Percentiles rank a stretch among this genome's conserved stretches.
phyloP scores from a whole-genome alignment of 805 yeast genomes.

The Wickerhamiella allomyrinae region DNA sequence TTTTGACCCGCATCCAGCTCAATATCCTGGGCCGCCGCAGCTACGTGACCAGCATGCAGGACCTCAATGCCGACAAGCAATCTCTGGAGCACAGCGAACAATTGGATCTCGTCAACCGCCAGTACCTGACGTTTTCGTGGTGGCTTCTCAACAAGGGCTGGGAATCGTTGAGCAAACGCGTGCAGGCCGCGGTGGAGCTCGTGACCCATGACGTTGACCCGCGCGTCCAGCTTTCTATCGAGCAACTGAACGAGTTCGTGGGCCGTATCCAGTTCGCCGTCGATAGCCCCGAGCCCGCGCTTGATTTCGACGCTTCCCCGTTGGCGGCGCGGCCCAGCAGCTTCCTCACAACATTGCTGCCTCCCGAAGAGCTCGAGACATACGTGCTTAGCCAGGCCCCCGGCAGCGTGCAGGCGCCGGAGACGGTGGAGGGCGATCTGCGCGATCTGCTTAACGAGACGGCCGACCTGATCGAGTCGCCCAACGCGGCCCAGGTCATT shows the following conservation, averaged over 20 bases:
- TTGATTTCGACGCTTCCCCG: slow-evolving; percentile 6
- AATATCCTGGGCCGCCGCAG: slow-evolving; percentile 80
- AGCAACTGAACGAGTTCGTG: slow-evolving; percentile 35
- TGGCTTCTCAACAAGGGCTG: slow-evolving; percentile 87
- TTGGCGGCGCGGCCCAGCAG: slow-evolving; percentile 6
- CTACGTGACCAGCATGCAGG: slow-evolving; percentile 64
- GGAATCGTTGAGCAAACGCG: slow-evolving; percentile 38
- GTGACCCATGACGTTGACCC: slow-evolving; percentile 57
- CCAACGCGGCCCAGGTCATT: slow-evolving; percentile 28
- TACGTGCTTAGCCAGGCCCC: slow-evolving; percentile 39
- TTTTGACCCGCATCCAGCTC: slow-evolving; percentile 71
- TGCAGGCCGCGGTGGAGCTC: slow-evolving; percentile 42
- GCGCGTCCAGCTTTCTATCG: slow-evolving; percentile 50
- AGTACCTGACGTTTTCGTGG: slow-evolving; percentile 80
- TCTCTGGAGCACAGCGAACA: slow-evolving; percentile 13
- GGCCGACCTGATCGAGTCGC: slow-evolving; percentile 29
- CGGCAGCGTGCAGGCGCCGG: slow-evolving; percentile 9
- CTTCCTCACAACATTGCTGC: slow-evolving; percentile 29
- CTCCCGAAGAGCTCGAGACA: slow-evolving; percentile 39
- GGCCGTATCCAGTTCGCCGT: slow-evolving; percentile 25
- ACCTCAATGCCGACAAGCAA: slow-evolving; percentile 34
- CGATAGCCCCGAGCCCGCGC: slow-evolving; percentile 20
- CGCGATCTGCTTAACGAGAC: slow-evolving; percentile 31
- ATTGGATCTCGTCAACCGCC: slow-evolving; percentile 39
- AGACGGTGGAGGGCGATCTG: slow-evolving; percentile 17